These are phyloP conservation scores for Eucalyptus coolabah DNA, from an alignment of 345 rosid genomes.

Conservation along the genomic window DNA sequence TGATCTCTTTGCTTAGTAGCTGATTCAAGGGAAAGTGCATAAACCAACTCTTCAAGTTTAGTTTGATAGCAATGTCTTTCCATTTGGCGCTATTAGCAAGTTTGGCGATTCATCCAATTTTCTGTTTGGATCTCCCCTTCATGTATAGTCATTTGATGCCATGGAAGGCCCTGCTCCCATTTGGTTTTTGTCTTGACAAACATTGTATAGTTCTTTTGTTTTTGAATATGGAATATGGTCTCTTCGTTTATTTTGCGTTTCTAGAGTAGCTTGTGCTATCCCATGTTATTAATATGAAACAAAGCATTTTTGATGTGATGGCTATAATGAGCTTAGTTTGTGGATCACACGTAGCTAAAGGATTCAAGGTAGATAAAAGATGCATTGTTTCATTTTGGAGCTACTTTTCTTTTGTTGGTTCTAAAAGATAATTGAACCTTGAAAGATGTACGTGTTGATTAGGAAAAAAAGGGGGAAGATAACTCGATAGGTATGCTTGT, in stretches of 20 bases:
- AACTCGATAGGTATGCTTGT: neutral
- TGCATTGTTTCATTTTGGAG: neutral
- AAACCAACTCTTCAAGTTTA: too few species aligned
- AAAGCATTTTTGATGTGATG: too few species aligned
- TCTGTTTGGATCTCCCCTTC: neutral
- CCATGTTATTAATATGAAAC: too few species aligned
- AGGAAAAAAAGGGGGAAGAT: neutral
- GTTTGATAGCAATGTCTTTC: too few species aligned
- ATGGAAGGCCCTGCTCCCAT: too few species aligned
- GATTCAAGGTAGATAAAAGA: neutral
- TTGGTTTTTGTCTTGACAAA: neutral
- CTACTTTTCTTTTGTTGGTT: neutral
- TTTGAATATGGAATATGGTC: neutral
- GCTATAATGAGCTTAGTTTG: too few species aligned
- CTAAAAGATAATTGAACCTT: neutral
- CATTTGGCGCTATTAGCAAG: too few species aligned
- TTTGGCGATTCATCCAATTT: neutral
- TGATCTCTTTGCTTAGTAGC: neutral
- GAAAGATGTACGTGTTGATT: neutral
- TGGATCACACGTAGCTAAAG: neutral
- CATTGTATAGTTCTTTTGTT: neutral
- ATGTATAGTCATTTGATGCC: too few species aligned
- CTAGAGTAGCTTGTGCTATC: too few species aligned
- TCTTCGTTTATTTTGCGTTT: too few species aligned
- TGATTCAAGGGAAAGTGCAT: too few species aligned